These are phyloP conservation scores for Penicillium chermesinum DNA, from an alignment of 495 filamentous ascomycete species.

Conservation along the genomic window DNA sequence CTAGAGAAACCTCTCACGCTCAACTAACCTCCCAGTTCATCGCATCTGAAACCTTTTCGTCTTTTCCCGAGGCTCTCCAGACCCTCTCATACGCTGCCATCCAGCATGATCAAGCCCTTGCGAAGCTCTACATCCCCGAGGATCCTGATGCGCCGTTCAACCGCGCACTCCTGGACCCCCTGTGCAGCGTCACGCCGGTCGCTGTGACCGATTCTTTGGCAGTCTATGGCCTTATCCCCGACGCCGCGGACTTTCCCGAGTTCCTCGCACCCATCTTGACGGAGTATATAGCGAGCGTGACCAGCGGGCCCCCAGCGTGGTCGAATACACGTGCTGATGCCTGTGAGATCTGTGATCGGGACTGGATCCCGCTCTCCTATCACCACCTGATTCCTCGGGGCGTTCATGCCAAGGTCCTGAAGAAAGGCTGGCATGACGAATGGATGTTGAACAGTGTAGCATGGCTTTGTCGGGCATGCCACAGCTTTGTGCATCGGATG, in stretches of 20 bases:
- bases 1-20: not conserved
- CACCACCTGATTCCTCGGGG: slow-evolving; percentile 78
- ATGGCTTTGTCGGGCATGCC: slow-evolving; percentile 85
- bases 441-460: slow-evolving; percentile 75
- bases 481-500: slow-evolving; percentile 76
- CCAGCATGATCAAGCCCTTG: slow-evolving; percentile 43
- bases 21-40: slow-evolving; percentile 56
- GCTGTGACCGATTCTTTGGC: slow-evolving; percentile 55
- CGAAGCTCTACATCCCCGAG: slow-evolving; percentile 44
- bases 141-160: slow-evolving; percentile 40
- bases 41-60: slow-evolving; percentile 59
- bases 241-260: slow-evolving; percentile 36
- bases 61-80: slow-evolving; percentile 56
- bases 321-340: slow-evolving; percentile 48
- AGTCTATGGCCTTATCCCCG: slow-evolving; percentile 54
- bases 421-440: slow-evolving; percentile 75
- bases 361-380: slow-evolving; percentile 73
- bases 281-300: slow-evolving; percentile 51
- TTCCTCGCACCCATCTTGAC: slow-evolving; percentile 59
- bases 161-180: slow-evolving; percentile 31
- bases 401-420: slow-evolving; percentile 72
- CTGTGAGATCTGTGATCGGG: slow-evolving; percentile 79
- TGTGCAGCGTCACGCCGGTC: slow-evolving; percentile 44
- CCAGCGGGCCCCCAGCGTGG: slow-evolving; percentile 57
- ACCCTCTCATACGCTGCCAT: slow-evolving; percentile 54